Conservation (phyloP, 495 filamentous ascomycete species). For the Extremus antarcticus region DNA sequence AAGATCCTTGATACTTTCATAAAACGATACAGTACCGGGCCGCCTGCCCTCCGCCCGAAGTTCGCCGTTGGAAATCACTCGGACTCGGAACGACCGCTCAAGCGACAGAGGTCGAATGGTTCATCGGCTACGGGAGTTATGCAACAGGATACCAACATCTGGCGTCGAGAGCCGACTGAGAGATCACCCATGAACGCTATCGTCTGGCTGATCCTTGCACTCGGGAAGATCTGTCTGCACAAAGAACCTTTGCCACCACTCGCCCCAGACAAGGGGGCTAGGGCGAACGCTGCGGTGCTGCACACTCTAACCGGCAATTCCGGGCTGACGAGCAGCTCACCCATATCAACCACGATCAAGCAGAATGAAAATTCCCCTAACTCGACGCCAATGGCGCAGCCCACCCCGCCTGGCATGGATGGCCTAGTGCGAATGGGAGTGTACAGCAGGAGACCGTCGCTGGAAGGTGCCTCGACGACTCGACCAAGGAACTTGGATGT, state of each 20-base stretch:
- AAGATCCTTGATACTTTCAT: slow-evolving; percentile 44
- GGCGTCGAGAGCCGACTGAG: slow-evolving; percentile 23
- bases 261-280: slow-evolving; percentile 31
- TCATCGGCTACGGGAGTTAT: slow-evolving; percentile 1
- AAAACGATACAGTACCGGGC: slow-evolving; percentile 21
- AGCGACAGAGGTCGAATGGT: slow-evolving; percentile 45
- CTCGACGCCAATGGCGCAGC: slow-evolving; percentile 14
- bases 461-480: neutral
- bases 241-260: slow-evolving; percentile 52
- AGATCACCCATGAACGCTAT: slow-evolving; percentile 63
- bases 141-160: neutral
- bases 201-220: slow-evolving; percentile 68
- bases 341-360: slow-evolving; percentile 13
- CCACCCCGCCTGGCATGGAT: slow-evolving; percentile 16
- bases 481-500: slow-evolving; percentile 61
- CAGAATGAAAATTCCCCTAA: slow-evolving; percentile 20
- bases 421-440: slow-evolving; percentile 1
- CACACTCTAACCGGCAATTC: slow-evolving; percentile 6
- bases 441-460: slow-evolving; percentile 13
- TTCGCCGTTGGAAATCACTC: slow-evolving; percentile 3
- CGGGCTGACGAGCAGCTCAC: slow-evolving; percentile 19
- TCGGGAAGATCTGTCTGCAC: slow-evolving; percentile 72
- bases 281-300: neutral
- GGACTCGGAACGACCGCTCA: slow-evolving; percentile 26
- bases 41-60: neutral